A percentile compares a stretch with the other conserved stretches of the same genome.
phyloP scores from a whole-genome alignment of 208 protist genomes.

The Crithidia fasciculata region DNA sequence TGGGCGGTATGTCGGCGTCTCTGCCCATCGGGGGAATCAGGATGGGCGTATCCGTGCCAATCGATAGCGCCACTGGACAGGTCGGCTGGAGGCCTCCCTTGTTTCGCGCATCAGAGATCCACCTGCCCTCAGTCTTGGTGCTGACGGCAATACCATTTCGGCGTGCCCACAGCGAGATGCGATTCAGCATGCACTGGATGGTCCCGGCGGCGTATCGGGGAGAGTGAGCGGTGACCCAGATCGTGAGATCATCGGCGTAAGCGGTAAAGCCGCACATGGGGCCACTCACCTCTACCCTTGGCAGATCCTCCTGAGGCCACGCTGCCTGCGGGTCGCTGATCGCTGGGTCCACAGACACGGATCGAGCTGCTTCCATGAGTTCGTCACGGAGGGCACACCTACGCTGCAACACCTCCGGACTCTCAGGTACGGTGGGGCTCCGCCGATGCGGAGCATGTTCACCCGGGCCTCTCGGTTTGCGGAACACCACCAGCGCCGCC shows the following conservation, averaged over 20 bases:
- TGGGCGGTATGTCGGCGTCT: not conserved
- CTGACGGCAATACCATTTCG: not conserved
- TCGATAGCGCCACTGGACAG: not conserved
- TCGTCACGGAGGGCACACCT: not conserved
- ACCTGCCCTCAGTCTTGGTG: not conserved
- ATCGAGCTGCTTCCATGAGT: not conserved
- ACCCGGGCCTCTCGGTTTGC: not conserved
- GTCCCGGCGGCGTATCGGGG: not conserved
- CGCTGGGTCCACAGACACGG: not conserved
- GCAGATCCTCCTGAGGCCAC: not conserved
- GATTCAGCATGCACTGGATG: constrained; percentile 2
- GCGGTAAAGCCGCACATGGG: constrained; percentile 2
- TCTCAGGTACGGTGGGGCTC: no score
- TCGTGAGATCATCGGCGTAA: constrained; percentile 14
- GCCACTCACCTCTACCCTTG: not conserved
- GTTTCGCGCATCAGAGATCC: not conserved
- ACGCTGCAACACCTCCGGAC: not conserved
- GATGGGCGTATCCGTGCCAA: not conserved
- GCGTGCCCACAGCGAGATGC: not conserved
- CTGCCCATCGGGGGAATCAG: not conserved
- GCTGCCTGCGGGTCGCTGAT: not conserved
- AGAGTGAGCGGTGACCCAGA: constrained; percentile 7
- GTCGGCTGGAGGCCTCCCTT: not conserved
- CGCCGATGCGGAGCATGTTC: no score
- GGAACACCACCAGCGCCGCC: not conserved